Evolutionary conservation across 2,329 filamentous ascomycete species (phyloP).

Genomic region (Boeremia lycopersici): DNA sequence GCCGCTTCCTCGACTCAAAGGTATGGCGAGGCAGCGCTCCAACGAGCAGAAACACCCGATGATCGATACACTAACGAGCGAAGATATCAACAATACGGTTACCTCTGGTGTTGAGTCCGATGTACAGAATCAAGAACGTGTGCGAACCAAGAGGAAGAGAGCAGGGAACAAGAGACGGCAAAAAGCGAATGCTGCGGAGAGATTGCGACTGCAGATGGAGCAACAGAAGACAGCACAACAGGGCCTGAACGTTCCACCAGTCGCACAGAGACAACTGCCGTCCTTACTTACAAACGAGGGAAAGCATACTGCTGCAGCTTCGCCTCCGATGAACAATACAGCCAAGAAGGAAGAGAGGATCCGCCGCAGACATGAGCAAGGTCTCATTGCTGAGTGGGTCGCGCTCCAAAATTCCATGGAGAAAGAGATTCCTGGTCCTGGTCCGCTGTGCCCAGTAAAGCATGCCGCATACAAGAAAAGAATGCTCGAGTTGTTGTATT

Average conservation of each 20-base stretch:
- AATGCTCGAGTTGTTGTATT: too few species aligned
- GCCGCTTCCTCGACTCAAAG: not conserved
- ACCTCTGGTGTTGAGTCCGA: not conserved
- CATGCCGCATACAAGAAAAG: too few species aligned
- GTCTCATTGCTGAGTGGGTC: too few species aligned
- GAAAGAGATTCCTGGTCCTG: too few species aligned
- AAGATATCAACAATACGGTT: not conserved
- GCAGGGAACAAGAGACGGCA: not conserved
- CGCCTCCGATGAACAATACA: too few species aligned
- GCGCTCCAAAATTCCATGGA: too few species aligned
- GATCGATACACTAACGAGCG: constrained; percentile 2
- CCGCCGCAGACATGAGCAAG: not conserved
- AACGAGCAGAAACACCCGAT: constrained; percentile 1
- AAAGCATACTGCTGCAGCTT: too few species aligned
- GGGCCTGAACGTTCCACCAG: not conserved
- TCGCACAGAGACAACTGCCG: not conserved
- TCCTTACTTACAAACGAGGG: not conserved
- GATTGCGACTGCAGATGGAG: not conserved
- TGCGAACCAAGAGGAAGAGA: not conserved
- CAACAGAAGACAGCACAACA: not conserved
- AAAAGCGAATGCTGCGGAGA: not conserved
- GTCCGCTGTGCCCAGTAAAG: too few species aligned
- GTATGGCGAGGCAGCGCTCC: constrained; percentile 1
- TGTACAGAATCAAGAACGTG: not conserved
- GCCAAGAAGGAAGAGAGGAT: not conserved